phyloP scores from a whole-genome alignment of 1,139 yeast species.

The Citeromyces hawaiiensis region DNA sequence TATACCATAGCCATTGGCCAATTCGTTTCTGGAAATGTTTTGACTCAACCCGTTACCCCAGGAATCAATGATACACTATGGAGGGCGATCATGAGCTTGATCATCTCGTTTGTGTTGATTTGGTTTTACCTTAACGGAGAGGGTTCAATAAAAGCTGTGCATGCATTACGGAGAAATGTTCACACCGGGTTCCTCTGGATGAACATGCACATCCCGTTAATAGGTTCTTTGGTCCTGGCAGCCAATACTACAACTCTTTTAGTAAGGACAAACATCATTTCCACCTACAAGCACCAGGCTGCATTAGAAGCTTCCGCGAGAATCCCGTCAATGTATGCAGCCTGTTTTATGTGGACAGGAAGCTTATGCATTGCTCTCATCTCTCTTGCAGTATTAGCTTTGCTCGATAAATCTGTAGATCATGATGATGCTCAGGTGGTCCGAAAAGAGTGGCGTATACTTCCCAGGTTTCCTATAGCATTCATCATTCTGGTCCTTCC shows the following conservation, averaged over 20 bases:
- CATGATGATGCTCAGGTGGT: slow-evolving; percentile 18
- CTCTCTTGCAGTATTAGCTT: slow-evolving; percentile 22
- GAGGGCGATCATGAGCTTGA: slow-evolving; percentile 34
- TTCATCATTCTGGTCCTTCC: slow-evolving; percentile 26
- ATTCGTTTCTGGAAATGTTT: slow-evolving; percentile 45
- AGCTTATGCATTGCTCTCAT: slow-evolving; percentile 29
- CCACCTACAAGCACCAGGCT: slow-evolving; percentile 6
- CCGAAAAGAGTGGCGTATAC: slow-evolving; percentile 24
- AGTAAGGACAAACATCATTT: slow-evolving; percentile 12
- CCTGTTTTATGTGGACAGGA: slow-evolving; percentile 35
- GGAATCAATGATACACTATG: slow-evolving; percentile 32
- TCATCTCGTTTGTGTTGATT: slow-evolving; percentile 35
- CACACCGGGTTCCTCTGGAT: slow-evolving; percentile 34
- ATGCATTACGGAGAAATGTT: slow-evolving; percentile 39
- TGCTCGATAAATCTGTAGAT: slow-evolving; percentile 26
- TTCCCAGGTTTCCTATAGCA: slow-evolving; percentile 26
- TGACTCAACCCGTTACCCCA: slow-evolving; percentile 29
- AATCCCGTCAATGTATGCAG: slow-evolving; percentile 19
- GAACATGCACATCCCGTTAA: slow-evolving; percentile 36
- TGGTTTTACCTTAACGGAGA: slow-evolving; percentile 48
- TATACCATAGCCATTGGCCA: slow-evolving; percentile 58
- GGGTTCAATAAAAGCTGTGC: slow-evolving; percentile 33
- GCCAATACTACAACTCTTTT: slow-evolving; percentile 55
- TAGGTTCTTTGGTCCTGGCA: slow-evolving; percentile 36
- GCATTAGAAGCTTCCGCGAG: slow-evolving; percentile 11